Conservation (phyloP, 371 early-diverging fungal species). For the Mucor mucedo region DNA sequence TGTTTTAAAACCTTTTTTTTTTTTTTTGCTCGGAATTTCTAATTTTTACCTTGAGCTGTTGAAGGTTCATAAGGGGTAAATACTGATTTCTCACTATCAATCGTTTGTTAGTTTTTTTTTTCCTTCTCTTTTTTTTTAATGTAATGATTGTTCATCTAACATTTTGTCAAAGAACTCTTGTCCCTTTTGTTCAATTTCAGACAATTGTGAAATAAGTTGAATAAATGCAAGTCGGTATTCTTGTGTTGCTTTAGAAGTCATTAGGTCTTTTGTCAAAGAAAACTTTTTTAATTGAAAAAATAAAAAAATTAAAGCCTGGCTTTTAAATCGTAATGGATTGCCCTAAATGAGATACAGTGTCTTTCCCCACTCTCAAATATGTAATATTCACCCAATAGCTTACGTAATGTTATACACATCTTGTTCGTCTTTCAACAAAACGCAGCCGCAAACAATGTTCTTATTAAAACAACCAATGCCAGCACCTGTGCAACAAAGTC, state of each 20-base stretch:
- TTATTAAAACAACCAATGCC: too few relatives aligned
- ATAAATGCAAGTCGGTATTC: constrained; percentile 52
- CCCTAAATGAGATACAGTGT: too few relatives aligned
- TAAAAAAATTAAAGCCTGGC: too few relatives aligned
- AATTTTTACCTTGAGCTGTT: constrained; percentile 33
- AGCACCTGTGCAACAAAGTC: too few relatives aligned
- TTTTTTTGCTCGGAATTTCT: not conserved
- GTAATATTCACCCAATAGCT: too few relatives aligned
- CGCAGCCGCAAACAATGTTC: too few relatives aligned
- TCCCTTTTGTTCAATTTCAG: constrained; percentile 48
- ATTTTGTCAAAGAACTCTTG: constrained; percentile 55
- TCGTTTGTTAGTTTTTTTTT: not conserved
- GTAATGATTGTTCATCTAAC: constrained; percentile 15
- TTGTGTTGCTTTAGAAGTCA: constrained; percentile 55
- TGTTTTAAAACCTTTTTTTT: too few relatives aligned
- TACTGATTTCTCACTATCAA: constrained; percentile 42
- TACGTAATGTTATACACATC: too few relatives aligned
- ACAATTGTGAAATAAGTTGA: constrained; percentile 48
- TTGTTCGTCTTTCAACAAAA: too few relatives aligned
- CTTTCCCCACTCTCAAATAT: too few relatives aligned
- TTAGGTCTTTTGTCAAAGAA: constrained; percentile 4
- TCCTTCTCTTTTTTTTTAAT: not conserved
- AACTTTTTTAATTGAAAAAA: too few relatives aligned
- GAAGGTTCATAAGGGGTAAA: constrained; percentile 41
- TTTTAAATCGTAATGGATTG: too few relatives aligned